Conservation (phyloP, 192 early-diverging fungal genomes). For the Oehlia diaphana region DNA sequence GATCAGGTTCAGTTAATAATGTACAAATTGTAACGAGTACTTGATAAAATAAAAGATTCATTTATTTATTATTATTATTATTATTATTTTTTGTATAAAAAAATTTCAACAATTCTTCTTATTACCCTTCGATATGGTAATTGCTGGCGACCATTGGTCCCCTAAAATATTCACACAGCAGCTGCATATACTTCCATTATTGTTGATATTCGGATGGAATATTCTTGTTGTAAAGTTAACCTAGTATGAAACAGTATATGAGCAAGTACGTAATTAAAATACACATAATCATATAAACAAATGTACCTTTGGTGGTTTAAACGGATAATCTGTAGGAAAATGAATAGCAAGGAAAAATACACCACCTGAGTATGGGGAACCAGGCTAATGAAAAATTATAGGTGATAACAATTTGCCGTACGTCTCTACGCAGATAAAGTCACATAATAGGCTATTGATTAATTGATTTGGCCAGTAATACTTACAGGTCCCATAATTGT, state of each 20-base stretch:
- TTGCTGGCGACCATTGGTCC: too few relatives aligned
- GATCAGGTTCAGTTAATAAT: conserved; percentile 94
- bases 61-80: too few relatives aligned
- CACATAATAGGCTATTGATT: too few relatives aligned
- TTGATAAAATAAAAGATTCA: conserved; percentile 26
- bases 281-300: neutral
- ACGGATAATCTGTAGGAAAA: conserved; percentile 98
- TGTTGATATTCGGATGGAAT: conserved; percentile 99
- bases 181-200: conserved; percentile 48
- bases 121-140: too few relatives aligned
- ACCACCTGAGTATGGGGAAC: conserved; percentile 90
- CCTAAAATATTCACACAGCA: too few relatives aligned
- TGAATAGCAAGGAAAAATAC: conserved; percentile 97
- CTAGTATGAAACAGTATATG: conserved; percentile 33
- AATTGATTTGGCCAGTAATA: too few relatives aligned
- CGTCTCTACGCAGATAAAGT: too few relatives aligned
- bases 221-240: conserved; percentile 95
- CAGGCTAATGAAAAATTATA: conserved; percentile 53
- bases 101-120: too few relatives aligned
- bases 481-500: conserved; percentile 97
- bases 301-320: conserved; percentile 93
- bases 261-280: neutral
- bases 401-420: too few relatives aligned
- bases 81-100: too few relatives aligned
- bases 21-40: conserved; percentile 99